Percentiles rank a stretch among this genome's conserved stretches.
Evolutionary conservation across 2,329 filamentous ascomycete species (phyloP).

Genomic region (Fusarium acutatum): DNA sequence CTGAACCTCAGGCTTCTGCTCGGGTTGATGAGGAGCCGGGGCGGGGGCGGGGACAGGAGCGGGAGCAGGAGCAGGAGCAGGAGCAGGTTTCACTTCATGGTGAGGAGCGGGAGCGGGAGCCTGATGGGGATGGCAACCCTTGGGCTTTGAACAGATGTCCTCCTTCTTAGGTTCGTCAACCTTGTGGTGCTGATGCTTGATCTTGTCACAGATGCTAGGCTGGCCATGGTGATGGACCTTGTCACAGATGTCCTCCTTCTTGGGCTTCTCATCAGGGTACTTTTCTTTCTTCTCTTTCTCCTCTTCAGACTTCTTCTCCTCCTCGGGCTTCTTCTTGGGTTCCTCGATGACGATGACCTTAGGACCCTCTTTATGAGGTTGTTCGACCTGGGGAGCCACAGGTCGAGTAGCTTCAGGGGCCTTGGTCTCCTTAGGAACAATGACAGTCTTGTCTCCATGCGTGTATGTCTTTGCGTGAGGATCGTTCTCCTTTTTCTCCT

Average conservation of each 20-base stretch:
- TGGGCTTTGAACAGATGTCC: constrained; percentile 14
- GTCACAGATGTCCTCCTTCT: constrained; percentile 14
- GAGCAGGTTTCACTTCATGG: neutral
- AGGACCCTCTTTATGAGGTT: neutral
- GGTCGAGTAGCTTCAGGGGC: neutral
- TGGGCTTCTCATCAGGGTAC: neutral
- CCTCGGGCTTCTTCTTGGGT: neutral
- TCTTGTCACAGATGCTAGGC: neutral
- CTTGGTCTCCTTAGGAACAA: constrained; percentile 18
- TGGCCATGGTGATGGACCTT: neutral
- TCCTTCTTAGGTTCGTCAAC: constrained; percentile 13
- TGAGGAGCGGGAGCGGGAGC: neutral
- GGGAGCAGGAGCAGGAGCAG: neutral
- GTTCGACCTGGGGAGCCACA: neutral
- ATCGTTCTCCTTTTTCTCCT: neutral
- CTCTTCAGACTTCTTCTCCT: neutral
- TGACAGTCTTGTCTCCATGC: constrained; percentile 9
- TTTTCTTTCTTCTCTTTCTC: neutral
- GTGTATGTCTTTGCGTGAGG: constrained; percentile 20
- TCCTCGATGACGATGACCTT: neutral
- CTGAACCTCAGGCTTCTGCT: neutral
- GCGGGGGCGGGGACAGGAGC: neutral
- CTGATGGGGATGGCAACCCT: neutral
- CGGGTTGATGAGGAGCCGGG: neutral
- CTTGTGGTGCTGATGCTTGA: neutral